Evolutionary conservation across 2,329 filamentous ascomycete genomes (phyloP).

Genomic region (Escovopsis sp.): DNA sequence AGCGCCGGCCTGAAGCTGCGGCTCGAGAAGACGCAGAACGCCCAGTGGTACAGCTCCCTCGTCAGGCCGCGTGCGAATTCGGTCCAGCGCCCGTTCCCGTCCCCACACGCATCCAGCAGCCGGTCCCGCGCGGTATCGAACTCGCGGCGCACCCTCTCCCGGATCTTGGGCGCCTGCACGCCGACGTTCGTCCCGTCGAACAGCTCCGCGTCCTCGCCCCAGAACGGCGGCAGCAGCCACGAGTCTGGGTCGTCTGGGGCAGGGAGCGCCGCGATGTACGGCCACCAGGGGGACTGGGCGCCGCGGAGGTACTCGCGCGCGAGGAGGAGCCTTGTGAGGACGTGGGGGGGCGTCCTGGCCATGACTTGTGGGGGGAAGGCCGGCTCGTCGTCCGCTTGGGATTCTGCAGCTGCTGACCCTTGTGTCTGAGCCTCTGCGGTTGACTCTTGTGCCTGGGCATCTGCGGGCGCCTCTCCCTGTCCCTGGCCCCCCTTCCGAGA

Average conservation of each 20-base stretch:
- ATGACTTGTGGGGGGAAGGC: slow-evolving; percentile 36
- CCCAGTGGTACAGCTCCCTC: slow-evolving; percentile 44
- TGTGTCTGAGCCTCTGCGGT: too few relatives aligned
- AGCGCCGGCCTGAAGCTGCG: slow-evolving; percentile 48
- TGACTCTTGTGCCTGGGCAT: too few relatives aligned
- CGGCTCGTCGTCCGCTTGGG: too few relatives aligned
- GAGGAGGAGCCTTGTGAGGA: slow-evolving; percentile 52
- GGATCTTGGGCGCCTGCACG: slow-evolving; percentile 33
- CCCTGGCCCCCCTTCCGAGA: too few relatives aligned
- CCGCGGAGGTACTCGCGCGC: slow-evolving; percentile 50
- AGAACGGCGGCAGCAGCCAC: slow-evolving; percentile 47
- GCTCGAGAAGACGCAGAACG: slow-evolving; percentile 48
- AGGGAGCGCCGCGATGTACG: slow-evolving; percentile 52
- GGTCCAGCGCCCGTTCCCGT: slow-evolving; percentile 7
- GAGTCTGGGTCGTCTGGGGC: slow-evolving; percentile 35
- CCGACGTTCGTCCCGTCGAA: slow-evolving; percentile 39
- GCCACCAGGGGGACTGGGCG: slow-evolving; percentile 46
- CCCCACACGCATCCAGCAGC: slow-evolving; percentile 13
- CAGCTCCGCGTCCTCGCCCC: slow-evolving; percentile 38
- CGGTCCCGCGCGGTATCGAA: slow-evolving; percentile 26
- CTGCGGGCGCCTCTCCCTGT: too few relatives aligned
- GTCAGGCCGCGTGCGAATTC: slow-evolving; percentile 22
- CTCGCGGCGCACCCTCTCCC: slow-evolving; percentile 28
- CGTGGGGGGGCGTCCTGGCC: slow-evolving; percentile 34
- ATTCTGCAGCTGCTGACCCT: too few relatives aligned